These are phyloP conservation scores for Sclerotinia subarctica DNA, from an alignment of 2,329 filamentous ascomycete species.

Conservation along the genomic window DNA sequence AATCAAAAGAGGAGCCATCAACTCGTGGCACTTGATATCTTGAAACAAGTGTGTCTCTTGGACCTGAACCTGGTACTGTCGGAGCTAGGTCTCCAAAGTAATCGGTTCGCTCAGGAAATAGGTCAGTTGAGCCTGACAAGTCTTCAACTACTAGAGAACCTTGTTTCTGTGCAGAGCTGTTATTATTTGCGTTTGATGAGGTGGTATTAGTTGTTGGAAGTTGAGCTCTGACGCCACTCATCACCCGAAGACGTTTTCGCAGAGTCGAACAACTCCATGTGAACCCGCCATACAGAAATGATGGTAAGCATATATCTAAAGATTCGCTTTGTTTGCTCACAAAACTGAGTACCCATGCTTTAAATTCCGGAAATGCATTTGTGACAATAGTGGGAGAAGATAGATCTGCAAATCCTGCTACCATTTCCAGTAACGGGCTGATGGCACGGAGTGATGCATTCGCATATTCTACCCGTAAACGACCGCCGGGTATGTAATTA, in stretches of 20 bases:
- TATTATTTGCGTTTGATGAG: not conserved
- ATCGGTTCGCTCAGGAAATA: conserved; percentile 24
- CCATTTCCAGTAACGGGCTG: conserved; percentile 32
- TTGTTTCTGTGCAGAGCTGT: not conserved
- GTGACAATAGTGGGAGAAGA: conserved; percentile 38
- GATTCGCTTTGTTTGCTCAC: conserved; percentile 51
- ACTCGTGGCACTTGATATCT: conserved; percentile 9
- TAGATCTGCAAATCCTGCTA: conserved; percentile 32
- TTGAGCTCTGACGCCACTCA: conserved; percentile 52
- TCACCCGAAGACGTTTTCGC: conserved; percentile 63
- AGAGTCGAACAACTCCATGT: conserved; percentile 70
- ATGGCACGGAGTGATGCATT: conserved; percentile 62
- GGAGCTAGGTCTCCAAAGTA: conserved; percentile 33
- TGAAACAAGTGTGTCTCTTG: not conserved
- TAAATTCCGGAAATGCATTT: conserved; percentile 61
- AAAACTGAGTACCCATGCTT: conserved; percentile 62
- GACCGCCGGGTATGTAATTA: conserved; percentile 50
- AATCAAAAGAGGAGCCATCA: conserved; percentile 60
- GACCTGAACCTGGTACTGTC: not conserved
- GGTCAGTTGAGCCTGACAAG: not conserved
- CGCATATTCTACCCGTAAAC: conserved; percentile 62
- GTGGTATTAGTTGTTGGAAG: not conserved
- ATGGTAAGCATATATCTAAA: conserved; percentile 51
- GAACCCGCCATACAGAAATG: conserved; percentile 60
- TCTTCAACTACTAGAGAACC: not conserved